Evolutionary conservation across 495 filamentous ascomycete species (phyloP), one percentile per base, ranked within the genome.

Genomic region (Oidiodendron maius): DNA sequence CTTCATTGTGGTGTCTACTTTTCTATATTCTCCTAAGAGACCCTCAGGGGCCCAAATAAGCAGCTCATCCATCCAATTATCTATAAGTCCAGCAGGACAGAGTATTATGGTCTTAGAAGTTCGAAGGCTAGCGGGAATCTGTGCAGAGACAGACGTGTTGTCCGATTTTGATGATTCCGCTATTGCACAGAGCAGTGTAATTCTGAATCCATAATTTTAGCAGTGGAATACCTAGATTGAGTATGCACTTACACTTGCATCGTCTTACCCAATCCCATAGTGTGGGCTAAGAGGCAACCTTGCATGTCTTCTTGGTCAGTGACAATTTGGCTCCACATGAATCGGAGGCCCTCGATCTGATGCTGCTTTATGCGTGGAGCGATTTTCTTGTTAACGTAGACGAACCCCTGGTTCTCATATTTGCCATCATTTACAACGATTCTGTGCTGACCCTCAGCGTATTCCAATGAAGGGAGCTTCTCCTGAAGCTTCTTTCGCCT

Each of bases 181-280:
- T 46, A 96, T 78, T 13, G 89, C 84, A 3, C 84, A 71, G 1
- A 96, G 72, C 30, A 96, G 64, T 0, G 88, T 83, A 51, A 96
- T 88, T 2, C 50, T 53, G 11, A 5, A 30, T 30, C 26, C 16
- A 28, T 38, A 42, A 35, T 20, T 21, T 43, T 42, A 32, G 40
- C 38, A 21, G 5, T 18, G 22, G 22, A 22, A 13, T 11, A 13
- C 36, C 12, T 40, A 47, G 52, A 3, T 34, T 34, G 37, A 22
- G 24, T 51, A 22, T 18, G 40, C 20, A 41, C 50, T 48, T 41
- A 53, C 50, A 79, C 77, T 67, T 96, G 91, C 79, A 95, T 86
- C 0, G 91, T 95, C 64, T 97, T 97, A 12, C 91, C 91, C 13
- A 97, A 64, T 2, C 91, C 91, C 91, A 95, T 95, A 1, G 87